phyloP scores from a whole-genome alignment of 768 basidiomycete genomes.

The Kwoniella dejecticola region DNA sequence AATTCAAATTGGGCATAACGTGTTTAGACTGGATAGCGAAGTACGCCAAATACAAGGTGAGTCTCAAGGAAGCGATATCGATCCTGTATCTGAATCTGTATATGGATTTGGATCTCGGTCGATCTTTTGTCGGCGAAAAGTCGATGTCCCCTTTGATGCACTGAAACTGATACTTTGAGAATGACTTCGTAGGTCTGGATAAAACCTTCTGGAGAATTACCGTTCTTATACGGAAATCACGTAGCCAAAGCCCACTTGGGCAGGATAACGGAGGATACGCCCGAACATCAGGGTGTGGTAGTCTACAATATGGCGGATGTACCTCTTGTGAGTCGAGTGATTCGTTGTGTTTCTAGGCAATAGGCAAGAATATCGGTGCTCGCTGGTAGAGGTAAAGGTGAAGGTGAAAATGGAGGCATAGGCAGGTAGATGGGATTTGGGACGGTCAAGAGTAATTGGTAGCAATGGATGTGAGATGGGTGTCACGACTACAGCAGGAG shows the following conservation, averaged over 20 bases:
- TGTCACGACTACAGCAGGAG: too few species aligned
- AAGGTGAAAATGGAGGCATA: too few species aligned
- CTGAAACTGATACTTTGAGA: neutral
- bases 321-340: slow-evolving; percentile 68
- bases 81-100: neutral
- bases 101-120: too few species aligned
- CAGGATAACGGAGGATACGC: slow-evolving; percentile 96
- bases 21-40: slow-evolving; percentile 89
- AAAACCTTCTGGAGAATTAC: slow-evolving; percentile 99
- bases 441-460: too few species aligned
- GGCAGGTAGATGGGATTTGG: too few species aligned
- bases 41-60: slow-evolving; percentile 96
- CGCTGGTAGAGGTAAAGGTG: too few species aligned
- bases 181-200: slow-evolving; percentile 85
- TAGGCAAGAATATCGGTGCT: too few species aligned
- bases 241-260: slow-evolving; percentile 98
- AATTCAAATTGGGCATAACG: slow-evolving; percentile 96
- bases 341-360: too few species aligned
- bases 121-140: too few species aligned
- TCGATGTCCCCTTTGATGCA: too few species aligned
- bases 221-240: slow-evolving; percentile 98
- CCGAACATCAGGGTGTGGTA: slow-evolving; percentile 97
- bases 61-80: slow-evolving; percentile 21
- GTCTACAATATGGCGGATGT: slow-evolving; percentile 94
- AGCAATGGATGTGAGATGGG: too few species aligned